Conservation (phyloP, 768 basidiomycete genomes). For the Wakefieldia striispora region DNA sequence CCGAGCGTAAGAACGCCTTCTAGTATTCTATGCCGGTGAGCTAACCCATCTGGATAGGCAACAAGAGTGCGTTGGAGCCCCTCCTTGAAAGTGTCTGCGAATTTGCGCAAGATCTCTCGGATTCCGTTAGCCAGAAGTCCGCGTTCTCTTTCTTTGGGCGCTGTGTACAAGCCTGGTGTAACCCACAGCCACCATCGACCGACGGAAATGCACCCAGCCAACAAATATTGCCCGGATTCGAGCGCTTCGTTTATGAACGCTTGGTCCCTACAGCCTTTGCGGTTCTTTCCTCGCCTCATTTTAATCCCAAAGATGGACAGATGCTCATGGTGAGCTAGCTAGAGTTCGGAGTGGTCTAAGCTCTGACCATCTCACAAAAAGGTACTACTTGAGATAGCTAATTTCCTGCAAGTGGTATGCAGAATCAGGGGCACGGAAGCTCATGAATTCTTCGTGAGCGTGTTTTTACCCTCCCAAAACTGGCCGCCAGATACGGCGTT, state of each 20-base stretch:
- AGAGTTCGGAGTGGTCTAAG: background rate
- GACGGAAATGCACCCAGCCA: conserved; percentile 34
- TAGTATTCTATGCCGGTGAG: conserved; percentile 1
- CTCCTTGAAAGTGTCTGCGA: conserved; percentile 73
- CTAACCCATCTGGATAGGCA: conserved; percentile 40
- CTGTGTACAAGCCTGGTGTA: conserved; percentile 68
- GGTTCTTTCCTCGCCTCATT: conserved; percentile 72
- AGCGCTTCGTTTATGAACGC: conserved; percentile 86
- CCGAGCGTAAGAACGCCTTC: conserved; percentile 59
- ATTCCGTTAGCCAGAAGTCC: conserved; percentile 72
- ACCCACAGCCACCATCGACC: conserved; percentile 37
- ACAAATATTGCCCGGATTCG: conserved; percentile 77
- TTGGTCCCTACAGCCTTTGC: conserved; percentile 81
- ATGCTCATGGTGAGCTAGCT: conserved; percentile 64
- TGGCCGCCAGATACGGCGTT: conserved; percentile 78
- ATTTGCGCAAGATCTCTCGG: conserved; percentile 73
- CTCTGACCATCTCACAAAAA: conserved; percentile 30
- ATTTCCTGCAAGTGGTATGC: conserved; percentile 74
- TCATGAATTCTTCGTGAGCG: conserved; percentile 70
- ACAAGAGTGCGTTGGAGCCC: conserved; percentile 63
- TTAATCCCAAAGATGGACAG: conserved; percentile 89
- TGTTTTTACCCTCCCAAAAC: conserved; percentile 84
- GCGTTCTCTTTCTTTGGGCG: conserved; percentile 78
- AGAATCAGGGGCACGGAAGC: conserved; percentile 81
- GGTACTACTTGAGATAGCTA: conserved; percentile 89